Evolutionary conservation across 768 basidiomycete genomes (phyloP), one percentile per base, ranked within the genome.

Genomic region (Pulveroboletus sp.): DNA sequence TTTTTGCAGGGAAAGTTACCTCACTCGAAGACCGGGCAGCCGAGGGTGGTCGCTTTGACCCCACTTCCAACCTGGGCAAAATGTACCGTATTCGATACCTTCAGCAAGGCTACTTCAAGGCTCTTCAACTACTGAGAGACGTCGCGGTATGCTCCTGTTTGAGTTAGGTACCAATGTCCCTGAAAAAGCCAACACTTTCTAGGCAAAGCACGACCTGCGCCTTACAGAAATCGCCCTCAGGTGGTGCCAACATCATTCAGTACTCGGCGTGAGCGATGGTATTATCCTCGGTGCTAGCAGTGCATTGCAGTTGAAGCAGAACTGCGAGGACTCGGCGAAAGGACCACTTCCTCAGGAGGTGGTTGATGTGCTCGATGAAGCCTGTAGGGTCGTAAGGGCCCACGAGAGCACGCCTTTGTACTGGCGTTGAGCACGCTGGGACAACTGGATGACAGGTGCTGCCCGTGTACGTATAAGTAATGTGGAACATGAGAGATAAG

Each of bases 201-300:
- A 57, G 57, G 48, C 73, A 32, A 75, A 72, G 43, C 68, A 81
- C 51, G 54, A 64, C 38, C 60, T 84, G 4, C 73, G 74, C 0
- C 65, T 81, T 49, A 70, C 74, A 3, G 80, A 83, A 63, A 71
- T 81, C 4, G 79, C 81, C 1, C 65, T 82, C 41, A 71, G 82
- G n/a, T 85, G 82, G 82, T 69, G 76, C 44, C 77, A 81, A 46
- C 75, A 83, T 50, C 82, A 84, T 52, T 78, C 76, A 6, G 49
- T 68, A 3, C 58, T 83, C 43, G 71, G 57, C 30, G 64, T 65
- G 1, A 43, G 52, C 26, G 78, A 79, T 48, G 79, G 76, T 2
- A 61, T 79, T 11, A 76, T 80, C 46, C 56, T 79, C 6, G 79
- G 77, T 3, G 76, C 77, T 6, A 74, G 72, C 56, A 75, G 72